Conservation (phyloP, 345 rosid genomes). For the Boechera stricta region DNA sequence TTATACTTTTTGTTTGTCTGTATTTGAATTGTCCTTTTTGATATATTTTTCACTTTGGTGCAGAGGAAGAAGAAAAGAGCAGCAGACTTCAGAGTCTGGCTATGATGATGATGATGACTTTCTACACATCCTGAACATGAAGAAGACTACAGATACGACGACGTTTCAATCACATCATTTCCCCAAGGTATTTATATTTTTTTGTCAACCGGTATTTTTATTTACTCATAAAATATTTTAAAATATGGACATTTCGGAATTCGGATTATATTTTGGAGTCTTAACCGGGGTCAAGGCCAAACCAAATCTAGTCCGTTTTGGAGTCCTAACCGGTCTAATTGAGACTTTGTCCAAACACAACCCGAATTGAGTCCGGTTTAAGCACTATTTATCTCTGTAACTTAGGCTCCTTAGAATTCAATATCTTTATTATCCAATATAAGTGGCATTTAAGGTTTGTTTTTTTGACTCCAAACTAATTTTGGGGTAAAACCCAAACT, state of each 20-base stretch:
- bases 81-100: constrained; percentile 44
- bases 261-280: too few relatives aligned
- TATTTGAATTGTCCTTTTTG: constrained; percentile 32
- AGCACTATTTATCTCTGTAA: background rate
- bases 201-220: background rate
- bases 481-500: background rate
- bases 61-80: constrained; percentile 39
- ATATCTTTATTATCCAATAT: background rate
- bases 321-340: background rate
- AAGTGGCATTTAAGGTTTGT: background rate
- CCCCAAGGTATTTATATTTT: constrained; percentile 48
- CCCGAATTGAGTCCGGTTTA: background rate
- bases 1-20: constrained; percentile 31
- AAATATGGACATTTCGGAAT: too few relatives aligned
- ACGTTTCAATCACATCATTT: constrained; percentile 50
- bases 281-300: background rate
- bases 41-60: constrained; percentile 23
- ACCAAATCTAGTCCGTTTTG: background rate
- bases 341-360: background rate
- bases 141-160: constrained; percentile 36
- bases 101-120: constrained; percentile 48
- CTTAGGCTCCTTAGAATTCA: background rate
- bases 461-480: background rate
- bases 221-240: too few relatives aligned
- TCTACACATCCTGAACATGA: constrained; percentile 51